Conservation (phyloP, 257 asterid genomes). For the Coffea eugenioides region DNA sequence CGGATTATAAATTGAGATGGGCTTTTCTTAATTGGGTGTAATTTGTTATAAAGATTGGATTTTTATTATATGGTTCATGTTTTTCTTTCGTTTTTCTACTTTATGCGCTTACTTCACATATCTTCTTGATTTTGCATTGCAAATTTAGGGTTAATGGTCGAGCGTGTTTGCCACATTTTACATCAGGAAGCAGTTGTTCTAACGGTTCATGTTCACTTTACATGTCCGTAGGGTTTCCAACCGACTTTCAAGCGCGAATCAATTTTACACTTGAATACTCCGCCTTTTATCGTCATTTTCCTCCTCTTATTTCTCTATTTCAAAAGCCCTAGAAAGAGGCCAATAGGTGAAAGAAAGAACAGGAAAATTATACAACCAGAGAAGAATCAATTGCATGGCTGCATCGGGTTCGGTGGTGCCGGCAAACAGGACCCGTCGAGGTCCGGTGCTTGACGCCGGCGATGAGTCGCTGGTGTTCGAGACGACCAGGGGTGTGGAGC, state of each 20-base stretch:
- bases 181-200: neutral
- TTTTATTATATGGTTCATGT: neutral
- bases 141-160: neutral
- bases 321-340: neutral
- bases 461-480: constrained; percentile 73
- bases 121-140: neutral
- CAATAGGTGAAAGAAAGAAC: too few species aligned
- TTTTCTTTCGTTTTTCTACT: neutral
- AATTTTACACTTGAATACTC: too few species aligned
- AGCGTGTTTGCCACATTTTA: neutral
- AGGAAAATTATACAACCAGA: neutral
- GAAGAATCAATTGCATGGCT: constrained; percentile 33
- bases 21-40: neutral
- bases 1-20: neutral
- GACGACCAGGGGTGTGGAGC: constrained; percentile 85
- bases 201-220: neutral
- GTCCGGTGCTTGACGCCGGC: constrained; percentile 41
- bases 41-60: constrained; percentile 2
- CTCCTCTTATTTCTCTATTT: neutral
- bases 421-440: constrained; percentile 37
- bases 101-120: neutral
- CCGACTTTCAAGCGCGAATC: too few species aligned
- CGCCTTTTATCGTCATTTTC: neutral
- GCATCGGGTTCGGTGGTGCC: constrained; percentile 42
- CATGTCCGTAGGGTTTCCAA: too few species aligned